Base-by-base conservation (phyloP, 2,329 filamentous ascomycete genomes). In the Colletotrichum ledebouriae region DNA sequence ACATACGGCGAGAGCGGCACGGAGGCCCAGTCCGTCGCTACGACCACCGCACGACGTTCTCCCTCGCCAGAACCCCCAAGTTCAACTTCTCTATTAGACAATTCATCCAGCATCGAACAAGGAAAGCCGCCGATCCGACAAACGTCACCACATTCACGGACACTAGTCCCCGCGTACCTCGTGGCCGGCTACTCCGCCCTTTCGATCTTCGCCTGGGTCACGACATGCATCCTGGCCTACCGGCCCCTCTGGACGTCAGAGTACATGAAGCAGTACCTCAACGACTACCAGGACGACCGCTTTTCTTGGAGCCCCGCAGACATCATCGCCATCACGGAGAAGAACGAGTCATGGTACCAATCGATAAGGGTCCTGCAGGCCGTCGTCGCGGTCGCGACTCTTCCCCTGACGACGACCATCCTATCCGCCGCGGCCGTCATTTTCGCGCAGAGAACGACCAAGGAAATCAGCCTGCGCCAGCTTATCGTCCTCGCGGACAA, bases 181-280 rank as follows among this genome's bases (percentile, higher is more conserved):
- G 25, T 37, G 17, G 29, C 49, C 12, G 22, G 22, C 10, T 52
- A 52, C 0, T 22, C 29, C 33, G 12, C 25, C 17, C 15, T 52
- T 5, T 52, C 13, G 1, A 52, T 55, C 11, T 55, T 55, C 12
- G 20, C 52, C 10, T 55, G 52, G 52, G 1, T 39, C 0, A 55
- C 52, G 34, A 55, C 52, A 13, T 55, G 52, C 52, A 20, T 55
- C 33, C 33, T 55, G 11, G 34, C 33, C 34, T 55, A 39, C 52
- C 17, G 52, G 20, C 17, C 52, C 6, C 20, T 41, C 5, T 55
- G 52, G 52, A 29, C 52, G n/a, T n/a, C 34, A 17, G 13, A 55
- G n/a, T 39, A 39, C 12, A 25, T 20, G 3, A 20, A 39, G 10
- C 33, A 55, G 12, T 55, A 41, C 13, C 17, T 55, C 2, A 39